These are phyloP conservation scores for Venturia aucupariae DNA, from an alignment of 2,329 filamentous ascomycete genomes.

Conservation along the genomic window DNA sequence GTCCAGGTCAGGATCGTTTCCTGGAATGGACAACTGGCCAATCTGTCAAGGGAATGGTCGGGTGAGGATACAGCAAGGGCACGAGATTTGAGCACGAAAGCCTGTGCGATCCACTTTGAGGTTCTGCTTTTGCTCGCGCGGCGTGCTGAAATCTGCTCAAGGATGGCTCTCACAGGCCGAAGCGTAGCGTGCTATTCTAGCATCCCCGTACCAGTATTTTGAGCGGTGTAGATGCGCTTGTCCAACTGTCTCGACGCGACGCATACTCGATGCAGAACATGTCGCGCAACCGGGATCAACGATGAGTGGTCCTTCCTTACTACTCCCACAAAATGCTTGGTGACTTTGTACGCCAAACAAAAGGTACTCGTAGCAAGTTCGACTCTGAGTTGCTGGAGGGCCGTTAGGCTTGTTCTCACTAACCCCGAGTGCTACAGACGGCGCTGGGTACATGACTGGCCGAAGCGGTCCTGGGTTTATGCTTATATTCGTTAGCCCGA, in stretches of 20 bases:
- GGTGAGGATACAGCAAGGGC: not conserved
- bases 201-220: not conserved
- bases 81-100: not conserved
- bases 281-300: not conserved
- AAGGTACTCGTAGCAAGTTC: not conserved
- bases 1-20: slow-evolving; percentile 6
- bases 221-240: not conserved
- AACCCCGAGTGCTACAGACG: not conserved
- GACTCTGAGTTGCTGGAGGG: not conserved
- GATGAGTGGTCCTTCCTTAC: not conserved
- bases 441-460: not conserved
- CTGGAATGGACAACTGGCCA: not conserved
- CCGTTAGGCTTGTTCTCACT: slow-evolving; percentile 5
- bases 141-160: slow-evolving; percentile 1
- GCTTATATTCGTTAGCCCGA: not conserved
- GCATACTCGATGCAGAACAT: not conserved
- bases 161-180: not conserved
- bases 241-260: not conserved
- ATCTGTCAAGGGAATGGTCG: not conserved
- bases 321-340: not conserved
- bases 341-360: not conserved
- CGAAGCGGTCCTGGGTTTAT: not conserved
- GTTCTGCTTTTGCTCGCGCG: not conserved
- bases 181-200: not conserved
- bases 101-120: not conserved